Conservation (phyloP, 2,329 filamentous ascomycete genomes). For the Sclerotinia minor region DNA sequence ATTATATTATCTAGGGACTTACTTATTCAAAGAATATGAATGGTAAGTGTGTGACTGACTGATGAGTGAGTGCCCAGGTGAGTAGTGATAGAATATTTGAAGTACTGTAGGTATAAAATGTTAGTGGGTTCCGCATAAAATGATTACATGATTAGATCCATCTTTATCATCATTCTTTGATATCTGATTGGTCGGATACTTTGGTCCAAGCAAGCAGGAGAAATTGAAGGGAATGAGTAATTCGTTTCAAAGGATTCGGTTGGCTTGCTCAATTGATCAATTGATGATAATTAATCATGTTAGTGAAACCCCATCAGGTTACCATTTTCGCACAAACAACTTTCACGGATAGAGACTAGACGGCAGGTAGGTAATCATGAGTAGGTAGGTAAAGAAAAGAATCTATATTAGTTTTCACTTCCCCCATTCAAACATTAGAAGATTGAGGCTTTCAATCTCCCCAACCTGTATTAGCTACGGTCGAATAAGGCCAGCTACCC, state of each 20-base stretch:
- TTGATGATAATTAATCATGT: neutral
- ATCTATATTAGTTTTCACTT: no score
- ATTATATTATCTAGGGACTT: no score
- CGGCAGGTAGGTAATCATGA: no score
- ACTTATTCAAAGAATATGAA: no score
- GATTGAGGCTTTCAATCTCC: no score
- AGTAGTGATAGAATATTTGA: no score
- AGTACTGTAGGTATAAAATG: neutral
- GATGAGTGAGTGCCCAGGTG: no score
- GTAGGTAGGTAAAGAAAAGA: neutral
- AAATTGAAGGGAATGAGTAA: constrained; percentile 8
- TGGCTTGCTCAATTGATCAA: neutral
- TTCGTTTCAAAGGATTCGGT: constrained; percentile 18
- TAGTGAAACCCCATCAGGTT: constrained; percentile 22
- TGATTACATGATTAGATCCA: neutral
- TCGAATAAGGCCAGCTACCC: no score
- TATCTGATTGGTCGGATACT: neutral
- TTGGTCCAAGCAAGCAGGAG: constrained; percentile 17
- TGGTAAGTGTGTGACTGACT: no score
- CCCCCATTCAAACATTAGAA: no score
- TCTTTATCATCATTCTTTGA: neutral
- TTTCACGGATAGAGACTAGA: neutral
- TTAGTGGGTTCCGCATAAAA: neutral
- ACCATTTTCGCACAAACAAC: neutral
- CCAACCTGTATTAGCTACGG: no score